phyloP scores from a whole-genome alignment of 2,329 filamentous ascomycete species.

The Colletotrichum endophyticum region DNA sequence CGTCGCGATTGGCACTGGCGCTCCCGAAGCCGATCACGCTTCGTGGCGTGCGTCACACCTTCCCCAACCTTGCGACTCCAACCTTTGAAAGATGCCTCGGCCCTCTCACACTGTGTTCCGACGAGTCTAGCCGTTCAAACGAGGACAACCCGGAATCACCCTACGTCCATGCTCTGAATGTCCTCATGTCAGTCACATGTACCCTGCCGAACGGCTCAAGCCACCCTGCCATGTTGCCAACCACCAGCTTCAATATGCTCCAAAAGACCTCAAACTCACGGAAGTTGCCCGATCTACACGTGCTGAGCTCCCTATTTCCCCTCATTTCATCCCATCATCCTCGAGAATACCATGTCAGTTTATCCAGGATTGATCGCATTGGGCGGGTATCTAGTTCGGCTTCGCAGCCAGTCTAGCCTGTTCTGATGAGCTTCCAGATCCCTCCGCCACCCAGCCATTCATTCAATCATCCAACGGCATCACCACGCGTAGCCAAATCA shows the following conservation, averaged over 20 bases:
- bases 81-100: conserved; percentile 3
- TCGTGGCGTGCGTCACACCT: conserved; percentile 7
- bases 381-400: conserved; percentile 16
- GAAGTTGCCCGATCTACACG: conserved; percentile 14
- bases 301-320: background rate
- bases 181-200: conserved; percentile 12
- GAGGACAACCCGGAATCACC: background rate
- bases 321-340: background rate
- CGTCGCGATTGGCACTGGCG: background rate
- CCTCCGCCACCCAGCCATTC: background rate
- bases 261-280: background rate
- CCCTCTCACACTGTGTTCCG: background rate
- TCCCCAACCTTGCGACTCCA: background rate
- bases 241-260: background rate
- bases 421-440: conserved; percentile 6
- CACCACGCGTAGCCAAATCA: background rate
- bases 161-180: background rate
- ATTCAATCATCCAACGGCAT: background rate
- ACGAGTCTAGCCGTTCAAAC: background rate
- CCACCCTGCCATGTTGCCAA: background rate
- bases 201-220: background rate
- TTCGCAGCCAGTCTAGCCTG: conserved; percentile 20
- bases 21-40: conserved; percentile 2
- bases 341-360: background rate
- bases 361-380: conserved; percentile 3